Conservation (phyloP, 2,329 filamentous ascomycete genomes). For the Drechslerella stenobrocha region DNA sequence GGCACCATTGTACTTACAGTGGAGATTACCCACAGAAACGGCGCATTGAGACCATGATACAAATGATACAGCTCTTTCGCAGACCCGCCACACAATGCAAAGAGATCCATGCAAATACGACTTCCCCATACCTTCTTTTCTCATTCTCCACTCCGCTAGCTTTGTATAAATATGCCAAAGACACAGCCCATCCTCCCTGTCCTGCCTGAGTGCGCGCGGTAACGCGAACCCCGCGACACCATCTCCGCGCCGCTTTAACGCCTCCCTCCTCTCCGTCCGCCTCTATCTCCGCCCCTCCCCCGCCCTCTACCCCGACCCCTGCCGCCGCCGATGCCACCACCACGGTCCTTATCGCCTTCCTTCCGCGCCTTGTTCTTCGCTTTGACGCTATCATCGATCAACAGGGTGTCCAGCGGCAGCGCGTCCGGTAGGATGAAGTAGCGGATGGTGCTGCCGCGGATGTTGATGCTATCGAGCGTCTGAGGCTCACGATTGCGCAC, state of each 20-base stretch:
- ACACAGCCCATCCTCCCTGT: too few species aligned
- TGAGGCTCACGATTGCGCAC: conserved; percentile 83
- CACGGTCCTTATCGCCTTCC: conserved; percentile 68
- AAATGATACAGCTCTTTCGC: too few species aligned
- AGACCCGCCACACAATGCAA: too few species aligned
- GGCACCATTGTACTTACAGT: too few species aligned
- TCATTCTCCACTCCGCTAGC: too few species aligned
- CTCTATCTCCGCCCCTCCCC: conserved; percentile 59
- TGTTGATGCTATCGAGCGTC: conserved; percentile 90
- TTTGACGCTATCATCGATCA: conserved; percentile 96
- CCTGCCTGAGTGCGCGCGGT: too few species aligned
- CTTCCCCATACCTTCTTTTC: too few species aligned
- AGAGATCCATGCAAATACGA: too few species aligned
- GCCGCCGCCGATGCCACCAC: conserved; percentile 63
- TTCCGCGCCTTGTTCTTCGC: conserved; percentile 99
- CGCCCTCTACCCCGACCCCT: conserved; percentile 59
- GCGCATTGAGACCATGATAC: too few species aligned
- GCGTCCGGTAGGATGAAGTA: conserved; percentile 97
- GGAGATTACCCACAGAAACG: too few species aligned
- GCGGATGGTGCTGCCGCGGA: conserved; percentile 91
- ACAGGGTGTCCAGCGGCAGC: conserved; percentile 87
- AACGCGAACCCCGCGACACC: too few species aligned
- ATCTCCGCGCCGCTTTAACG: neutral
- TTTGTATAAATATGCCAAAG: too few species aligned
- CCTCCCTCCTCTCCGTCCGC: conserved; percentile 56